Evolutionary conservation across 176 grass and related monocot genomes (phyloP), one percentile per base, ranked within the genome.

Genomic region (Phyllostachys edulis): DNA sequence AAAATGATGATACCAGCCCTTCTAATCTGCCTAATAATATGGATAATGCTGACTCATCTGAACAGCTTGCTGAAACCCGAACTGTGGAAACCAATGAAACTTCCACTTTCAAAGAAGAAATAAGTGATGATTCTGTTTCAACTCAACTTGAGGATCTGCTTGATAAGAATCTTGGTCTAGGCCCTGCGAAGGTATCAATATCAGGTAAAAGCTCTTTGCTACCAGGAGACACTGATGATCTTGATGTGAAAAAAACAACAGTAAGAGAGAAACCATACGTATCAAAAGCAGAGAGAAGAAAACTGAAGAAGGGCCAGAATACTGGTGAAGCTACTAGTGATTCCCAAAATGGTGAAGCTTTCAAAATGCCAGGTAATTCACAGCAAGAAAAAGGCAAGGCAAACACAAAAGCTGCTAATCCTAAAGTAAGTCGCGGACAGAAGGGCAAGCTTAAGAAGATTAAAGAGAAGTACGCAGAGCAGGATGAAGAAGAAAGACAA

Each of bases 401-500:
- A 73, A 94, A 83, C 14, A 23, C 36, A 74, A 91, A 84, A 57
- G 60, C 70, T 74, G 73, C 63, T 82, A 92, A 93, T 82, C 65
- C 77, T 76, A 95, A 98, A 86, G 79, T 86, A 52, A 89, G 76
- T 80, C 96, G 93, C 29, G 93, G 96, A 29, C 96, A 95, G 78
- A 98, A 90, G 81, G 77, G 93, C 77, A 98, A 95, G 66, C 87
- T 95, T 91, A 98, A 95, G 83, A 98, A 98, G 91, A 98, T 95
- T 77, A 98, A 98, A 85, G 96, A 95, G 83, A 95, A 98, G 64
- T 98, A 93, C 80, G 90, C 87, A 76, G 91, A 98, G 85, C 96
- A 95, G 83, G 96, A 98, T 81, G 96, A 95, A 59, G 96, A 98
- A 85, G 96, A 98, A 90, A 92, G 96, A 73, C 87, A 84, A 76